These are phyloP conservation scores for Sclerotinia minor DNA, from an alignment of 2,329 filamentous ascomycete species.

Conservation along the genomic window DNA sequence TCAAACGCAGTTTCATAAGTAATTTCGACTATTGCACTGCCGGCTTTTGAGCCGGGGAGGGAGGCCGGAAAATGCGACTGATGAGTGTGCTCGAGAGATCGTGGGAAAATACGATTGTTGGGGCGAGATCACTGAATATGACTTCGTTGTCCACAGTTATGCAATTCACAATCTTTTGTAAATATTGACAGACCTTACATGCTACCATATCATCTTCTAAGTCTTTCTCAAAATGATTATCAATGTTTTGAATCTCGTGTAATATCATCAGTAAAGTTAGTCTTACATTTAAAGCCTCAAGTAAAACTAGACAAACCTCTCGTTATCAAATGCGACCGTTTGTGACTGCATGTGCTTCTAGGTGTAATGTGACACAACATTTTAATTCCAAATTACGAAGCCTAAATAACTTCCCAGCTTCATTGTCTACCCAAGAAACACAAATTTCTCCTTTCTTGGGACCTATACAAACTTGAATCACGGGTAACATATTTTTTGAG, in stretches of 20 bases:
- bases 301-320: neutral
- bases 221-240: neutral
- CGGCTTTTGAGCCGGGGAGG: neutral
- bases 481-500: neutral
- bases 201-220: neutral
- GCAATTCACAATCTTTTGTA: neutral
- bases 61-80: neutral
- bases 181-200: neutral
- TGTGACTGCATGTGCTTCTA: neutral
- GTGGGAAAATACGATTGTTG: neutral
- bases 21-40: neutral
- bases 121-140: neutral
- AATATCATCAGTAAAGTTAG: neutral
- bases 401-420: neutral
- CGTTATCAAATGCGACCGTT: neutral
- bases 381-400: neutral
- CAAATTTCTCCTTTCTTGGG: neutral
- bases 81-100: neutral
- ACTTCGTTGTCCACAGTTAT: neutral
- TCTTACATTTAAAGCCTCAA: neutral
- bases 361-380: neutral
- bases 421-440: constrained; percentile 1
- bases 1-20: neutral
- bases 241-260: too few species aligned
- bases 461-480: neutral